phyloP scores from a whole-genome alignment of 2,329 filamentous ascomycete genomes.

The Colletotrichum endophyticum region DNA sequence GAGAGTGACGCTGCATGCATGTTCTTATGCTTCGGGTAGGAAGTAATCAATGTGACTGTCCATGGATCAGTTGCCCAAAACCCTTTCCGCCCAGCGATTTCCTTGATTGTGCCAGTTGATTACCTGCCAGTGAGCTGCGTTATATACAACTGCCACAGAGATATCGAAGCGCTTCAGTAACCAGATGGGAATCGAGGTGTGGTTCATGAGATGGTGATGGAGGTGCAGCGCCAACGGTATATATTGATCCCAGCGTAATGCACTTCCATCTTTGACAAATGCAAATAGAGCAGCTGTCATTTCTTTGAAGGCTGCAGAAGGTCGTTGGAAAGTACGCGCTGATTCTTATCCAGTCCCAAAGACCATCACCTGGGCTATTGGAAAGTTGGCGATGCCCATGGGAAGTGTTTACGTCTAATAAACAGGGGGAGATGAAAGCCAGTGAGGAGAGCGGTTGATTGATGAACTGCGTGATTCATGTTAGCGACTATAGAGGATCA shows the following conservation, averaged over 20 bases:
- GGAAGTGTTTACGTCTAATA: neutral
- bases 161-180: neutral
- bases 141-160: neutral
- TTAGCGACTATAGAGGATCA: accelerated
- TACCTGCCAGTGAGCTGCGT: no score
- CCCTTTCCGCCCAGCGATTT: no score
- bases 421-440: accelerated
- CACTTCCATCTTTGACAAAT: neutral
- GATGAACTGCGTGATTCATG: neutral
- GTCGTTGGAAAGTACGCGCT: accelerated
- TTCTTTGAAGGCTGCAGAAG: no score
- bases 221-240: neutral
- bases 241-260: neutral
- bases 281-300: no score
- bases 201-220: neutral
- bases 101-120: no score
- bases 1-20: no score
- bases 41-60: no score
- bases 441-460: neutral
- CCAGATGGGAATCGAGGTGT: neutral
- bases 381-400: accelerated
- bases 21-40: no score
- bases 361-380: accelerated
- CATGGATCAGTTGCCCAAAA: no score
- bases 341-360: neutral